Percentiles rank a stretch among this genome's conserved stretches.
These are phyloP conservation scores for Candida smagusa DNA, from an alignment of 1,139 yeast species.

Conservation along the genomic window DNA sequence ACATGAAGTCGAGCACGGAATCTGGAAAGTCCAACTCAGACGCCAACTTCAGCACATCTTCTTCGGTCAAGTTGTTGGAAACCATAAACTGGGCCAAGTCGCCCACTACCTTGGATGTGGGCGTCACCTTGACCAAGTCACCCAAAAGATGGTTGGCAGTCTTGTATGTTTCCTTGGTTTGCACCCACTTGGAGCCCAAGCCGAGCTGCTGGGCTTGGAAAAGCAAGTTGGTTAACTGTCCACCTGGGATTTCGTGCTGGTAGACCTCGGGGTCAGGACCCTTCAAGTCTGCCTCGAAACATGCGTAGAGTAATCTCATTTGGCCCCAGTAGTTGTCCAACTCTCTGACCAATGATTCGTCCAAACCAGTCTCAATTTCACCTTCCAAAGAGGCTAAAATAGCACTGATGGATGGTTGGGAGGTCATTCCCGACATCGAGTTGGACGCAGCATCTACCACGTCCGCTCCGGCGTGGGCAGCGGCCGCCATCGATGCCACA, in stretches of 20 bases:
- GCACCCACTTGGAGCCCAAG: conserved; percentile 92
- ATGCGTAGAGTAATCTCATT: conserved; percentile 92
- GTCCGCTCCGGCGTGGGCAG: conserved; percentile 96
- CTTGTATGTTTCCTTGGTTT: conserved; percentile 90
- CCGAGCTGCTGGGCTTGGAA: conserved; percentile 99
- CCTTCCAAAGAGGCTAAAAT: conserved; percentile 90
- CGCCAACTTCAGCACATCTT: conserved; percentile 86
- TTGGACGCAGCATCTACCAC: conserved; percentile 96
- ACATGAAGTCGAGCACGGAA: conserved; percentile 95
- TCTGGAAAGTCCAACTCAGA: conserved; percentile 95
- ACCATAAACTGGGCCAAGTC: conserved; percentile 99
- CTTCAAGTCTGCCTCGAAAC: conserved; percentile 97
- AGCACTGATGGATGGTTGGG: conserved; percentile 96
- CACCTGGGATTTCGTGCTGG: conserved; percentile 98
- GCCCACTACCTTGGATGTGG: conserved; percentile 98
- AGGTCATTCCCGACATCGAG: conserved; percentile 97
- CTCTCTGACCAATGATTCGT: conserved; percentile 66
- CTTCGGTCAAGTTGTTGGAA: conserved; percentile 79
- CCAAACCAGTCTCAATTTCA: conserved; percentile 71
- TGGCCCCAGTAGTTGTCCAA: conserved; percentile 97
- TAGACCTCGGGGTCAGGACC: conserved; percentile 99
- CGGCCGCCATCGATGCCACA: conserved; percentile 93
- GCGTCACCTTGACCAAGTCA: conserved; percentile 96
- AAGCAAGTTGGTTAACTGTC: conserved; percentile 92
- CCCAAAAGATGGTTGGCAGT: conserved; percentile 89